A percentile compares a stretch with the other conserved stretches of the same genome.
These are phyloP conservation scores for Incumbomyces delicatus DNA, from an alignment of 2,329 filamentous ascomycete genomes.

Conservation along the genomic window DNA sequence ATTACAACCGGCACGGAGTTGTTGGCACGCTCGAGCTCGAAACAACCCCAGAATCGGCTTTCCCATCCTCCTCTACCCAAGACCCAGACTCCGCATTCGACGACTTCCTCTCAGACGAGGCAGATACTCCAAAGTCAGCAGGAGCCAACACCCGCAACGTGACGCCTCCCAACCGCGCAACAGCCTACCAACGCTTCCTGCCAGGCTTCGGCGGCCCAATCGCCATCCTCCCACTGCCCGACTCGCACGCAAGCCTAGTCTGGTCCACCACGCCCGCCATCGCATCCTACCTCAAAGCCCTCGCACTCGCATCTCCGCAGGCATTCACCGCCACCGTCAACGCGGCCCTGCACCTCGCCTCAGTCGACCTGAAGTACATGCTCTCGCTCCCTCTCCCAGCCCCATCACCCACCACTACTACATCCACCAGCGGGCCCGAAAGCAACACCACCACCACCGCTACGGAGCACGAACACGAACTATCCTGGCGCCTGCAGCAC, in stretches of 20 bases:
- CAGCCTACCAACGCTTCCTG: conserved; percentile 89
- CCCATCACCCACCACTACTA: conserved; percentile 3
- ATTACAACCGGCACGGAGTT: conserved; percentile 81
- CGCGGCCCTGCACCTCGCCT: conserved; percentile 74
- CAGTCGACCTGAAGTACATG: conserved; percentile 74
- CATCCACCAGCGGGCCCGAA: neutral
- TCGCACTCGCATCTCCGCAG: conserved; percentile 41
- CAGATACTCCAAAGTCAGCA: neutral
- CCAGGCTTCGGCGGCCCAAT: conserved; percentile 70
- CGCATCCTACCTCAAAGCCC: conserved; percentile 67
- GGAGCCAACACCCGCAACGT: neutral
- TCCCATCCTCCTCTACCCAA: neutral
- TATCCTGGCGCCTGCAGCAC: conserved; percentile 72
- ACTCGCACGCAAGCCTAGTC: conserved; percentile 72
- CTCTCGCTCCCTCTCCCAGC: conserved; percentile 49
- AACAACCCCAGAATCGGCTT: conserved; percentile 19
- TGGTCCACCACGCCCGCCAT: conserved; percentile 85
- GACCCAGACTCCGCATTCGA: conserved; percentile 4
- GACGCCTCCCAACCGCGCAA: conserved; percentile 29
- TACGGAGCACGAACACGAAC: conserved; percentile 40
- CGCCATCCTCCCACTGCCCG: conserved; percentile 81
- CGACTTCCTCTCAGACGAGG: conserved; percentile 4
- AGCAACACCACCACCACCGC: neutral
- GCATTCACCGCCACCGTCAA: conserved; percentile 87
- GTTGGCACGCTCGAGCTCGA: conserved; percentile 78